Percentiles rank a stretch among this genome's conserved stretches.
These are phyloP conservation scores for Dactylonectria macrodidyma DNA, from an alignment of 2,329 filamentous ascomycete genomes.

Conservation along the genomic window DNA sequence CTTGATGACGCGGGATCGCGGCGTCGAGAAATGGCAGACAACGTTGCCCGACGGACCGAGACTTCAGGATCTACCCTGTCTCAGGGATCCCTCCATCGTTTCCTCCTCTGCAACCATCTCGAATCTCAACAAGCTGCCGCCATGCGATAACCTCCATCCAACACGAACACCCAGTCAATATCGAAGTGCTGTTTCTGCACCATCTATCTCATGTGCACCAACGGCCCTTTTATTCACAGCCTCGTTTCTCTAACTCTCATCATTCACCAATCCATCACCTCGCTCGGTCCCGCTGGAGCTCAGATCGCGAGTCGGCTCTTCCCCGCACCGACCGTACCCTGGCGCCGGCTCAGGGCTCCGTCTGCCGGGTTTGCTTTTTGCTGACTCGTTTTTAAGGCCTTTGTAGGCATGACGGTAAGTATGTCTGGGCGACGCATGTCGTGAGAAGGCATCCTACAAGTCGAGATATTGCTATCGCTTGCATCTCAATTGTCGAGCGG, in stretches of 20 bases:
- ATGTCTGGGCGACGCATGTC: not conserved
- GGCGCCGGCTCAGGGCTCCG: not conserved
- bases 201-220: too few species aligned
- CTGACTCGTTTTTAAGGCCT: not conserved
- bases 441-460: too few species aligned
- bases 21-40: not conserved
- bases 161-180: too few species aligned
- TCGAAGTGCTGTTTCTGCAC: too few species aligned
- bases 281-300: not conserved
- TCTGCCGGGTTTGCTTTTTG: not conserved
- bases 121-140: not conserved
- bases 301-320: not conserved
- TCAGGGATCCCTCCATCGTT: too few species aligned
- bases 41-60: not conserved
- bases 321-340: not conserved
- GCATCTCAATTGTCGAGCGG: too few species aligned
- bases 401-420: not conserved
- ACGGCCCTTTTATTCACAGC: too few species aligned
- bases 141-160: too few species aligned
- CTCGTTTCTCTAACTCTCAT: not conserved
- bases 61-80: not conserved
- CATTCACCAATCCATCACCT: not conserved
- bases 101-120: not conserved
- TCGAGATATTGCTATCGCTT: too few species aligned
- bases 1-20: not conserved